A percentile compares a stretch with the other conserved stretches of the same genome.
phyloP scores from a whole-genome alignment of 176 grass and related monocot species.

The Tillandsia fasciculata region DNA sequence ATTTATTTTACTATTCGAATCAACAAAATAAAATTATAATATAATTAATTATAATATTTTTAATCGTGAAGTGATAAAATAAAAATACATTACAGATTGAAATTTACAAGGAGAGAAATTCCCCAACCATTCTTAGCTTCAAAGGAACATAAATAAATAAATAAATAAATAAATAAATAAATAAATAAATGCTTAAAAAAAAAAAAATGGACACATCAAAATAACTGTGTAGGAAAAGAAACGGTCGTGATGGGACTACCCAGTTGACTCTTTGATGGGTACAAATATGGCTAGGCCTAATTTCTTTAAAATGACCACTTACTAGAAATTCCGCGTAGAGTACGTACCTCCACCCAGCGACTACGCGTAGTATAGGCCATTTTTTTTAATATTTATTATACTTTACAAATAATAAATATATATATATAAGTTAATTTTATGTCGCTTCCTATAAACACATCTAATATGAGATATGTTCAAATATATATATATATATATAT shows the following conservation, averaged over 20 bases:
- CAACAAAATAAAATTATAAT: too few relatives aligned
- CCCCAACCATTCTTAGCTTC: background rate
- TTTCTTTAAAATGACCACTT: background rate
- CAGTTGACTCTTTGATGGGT: background rate
- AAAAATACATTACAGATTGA: too few relatives aligned
- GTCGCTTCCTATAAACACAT: too few relatives aligned
- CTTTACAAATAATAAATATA: too few relatives aligned
- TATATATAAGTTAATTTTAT: too few relatives aligned
- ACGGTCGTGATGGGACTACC: conserved; percentile 4
- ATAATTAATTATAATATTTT: too few relatives aligned
- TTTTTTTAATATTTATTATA: background rate
- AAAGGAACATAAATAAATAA: background rate
- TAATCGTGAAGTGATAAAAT: too few relatives aligned
- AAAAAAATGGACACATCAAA: background rate
- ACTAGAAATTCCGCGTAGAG: background rate
- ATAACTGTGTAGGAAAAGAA: background rate
- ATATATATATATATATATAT: too few relatives aligned
- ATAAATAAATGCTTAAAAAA: background rate
- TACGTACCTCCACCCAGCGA: background rate
- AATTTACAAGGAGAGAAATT: background rate
- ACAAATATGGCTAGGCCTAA: background rate
- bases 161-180: background rate
- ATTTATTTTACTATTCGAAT: too few relatives aligned
- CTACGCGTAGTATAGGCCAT: background rate
- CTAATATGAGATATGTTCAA: too few relatives aligned